Conservation (phyloP, 2,329 filamentous ascomycete genomes). For the Coniochaeta hoffmannii region DNA sequence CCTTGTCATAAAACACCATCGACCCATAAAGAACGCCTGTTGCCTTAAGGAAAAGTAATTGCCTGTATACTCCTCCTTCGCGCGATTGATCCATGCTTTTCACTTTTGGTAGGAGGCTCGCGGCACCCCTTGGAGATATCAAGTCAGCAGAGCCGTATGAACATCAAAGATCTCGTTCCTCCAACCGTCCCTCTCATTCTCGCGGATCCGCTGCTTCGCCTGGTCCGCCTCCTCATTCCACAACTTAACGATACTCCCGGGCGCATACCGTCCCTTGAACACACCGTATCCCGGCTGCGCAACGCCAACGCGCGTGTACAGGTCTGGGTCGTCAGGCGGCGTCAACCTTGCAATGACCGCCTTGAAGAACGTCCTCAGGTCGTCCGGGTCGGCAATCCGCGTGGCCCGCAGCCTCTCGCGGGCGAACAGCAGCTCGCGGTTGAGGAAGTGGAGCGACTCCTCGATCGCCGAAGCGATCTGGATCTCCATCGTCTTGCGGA, state of each 20-base stretch:
- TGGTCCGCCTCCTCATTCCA: conserved; percentile 73
- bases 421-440: conserved; percentile 81
- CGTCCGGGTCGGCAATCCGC: conserved; percentile 71
- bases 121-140: too few species aligned
- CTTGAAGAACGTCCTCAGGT: conserved; percentile 73
- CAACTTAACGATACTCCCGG: conserved; percentile 81
- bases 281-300: conserved; percentile 46
- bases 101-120: background rate
- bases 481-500: conserved; percentile 71
- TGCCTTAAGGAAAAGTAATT: background rate
- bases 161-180: conserved; percentile 74
- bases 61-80: background rate
- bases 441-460: conserved; percentile 62
- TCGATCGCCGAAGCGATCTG: conserved; percentile 68
- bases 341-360: conserved; percentile 71
- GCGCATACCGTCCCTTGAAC: conserved; percentile 81
- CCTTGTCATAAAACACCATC: background rate
- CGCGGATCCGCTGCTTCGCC: conserved; percentile 67
- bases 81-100: background rate
- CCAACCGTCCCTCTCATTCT: conserved; percentile 68
- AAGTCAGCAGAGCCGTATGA: conserved; percentile 17
- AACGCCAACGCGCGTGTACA: conserved; percentile 68
- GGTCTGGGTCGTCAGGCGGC: conserved; percentile 65
- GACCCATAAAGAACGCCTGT: background rate
- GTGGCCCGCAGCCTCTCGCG: conserved; percentile 81